A percentile compares a stretch with the other conserved stretches of the same genome.
These are phyloP conservation scores for Artemisia argyi DNA, from an alignment of 129 eudicot genomes.

Conservation along the genomic window DNA sequence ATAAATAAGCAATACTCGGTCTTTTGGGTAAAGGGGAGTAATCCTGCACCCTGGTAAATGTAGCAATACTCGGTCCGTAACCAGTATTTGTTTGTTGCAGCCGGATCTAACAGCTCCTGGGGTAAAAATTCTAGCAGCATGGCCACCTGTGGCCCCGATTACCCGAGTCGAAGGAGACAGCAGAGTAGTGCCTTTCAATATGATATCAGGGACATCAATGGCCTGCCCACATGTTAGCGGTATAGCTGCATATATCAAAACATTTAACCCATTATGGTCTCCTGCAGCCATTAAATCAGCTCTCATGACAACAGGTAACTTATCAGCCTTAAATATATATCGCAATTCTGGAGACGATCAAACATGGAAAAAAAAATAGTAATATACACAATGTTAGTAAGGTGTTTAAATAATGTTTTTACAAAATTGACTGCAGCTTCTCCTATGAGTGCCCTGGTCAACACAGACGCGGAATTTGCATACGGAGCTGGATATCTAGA, in stretches of 20 bases:
- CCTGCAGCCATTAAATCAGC: slow-evolving; percentile 36
- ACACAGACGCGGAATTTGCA: slow-evolving; percentile 35
- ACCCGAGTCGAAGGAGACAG: slow-evolving; percentile 1
- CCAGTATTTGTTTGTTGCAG: neutral
- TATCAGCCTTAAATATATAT: neutral
- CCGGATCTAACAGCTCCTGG: slow-evolving; percentile 37
- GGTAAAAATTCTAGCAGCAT: slow-evolving; percentile 35
- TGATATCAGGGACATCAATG: slow-evolving; percentile 34
- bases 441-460: slow-evolving; percentile 8
- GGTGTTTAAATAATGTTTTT: too few species aligned
- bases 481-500: slow-evolving; percentile 31
- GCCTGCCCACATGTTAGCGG: slow-evolving; percentile 38
- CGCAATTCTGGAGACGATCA: too few species aligned
- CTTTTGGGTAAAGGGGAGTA: too few species aligned
- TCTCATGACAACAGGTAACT: slow-evolving; percentile 36
- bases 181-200: slow-evolving; percentile 22
- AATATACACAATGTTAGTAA: neutral
- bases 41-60: too few species aligned
- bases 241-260: slow-evolving; percentile 32
- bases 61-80: neutral
- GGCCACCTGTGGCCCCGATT: slow-evolving; percentile 23
- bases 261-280: slow-evolving; percentile 33
- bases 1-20: neutral
- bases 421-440: slow-evolving; percentile 19
- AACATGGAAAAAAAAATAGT: too few species aligned